A percentile compares a stretch with the other conserved stretches of the same genome.
Evolutionary conservation across 371 early-diverging fungal species (phyloP).

Genomic region (Syncephalis fuscata): DNA sequence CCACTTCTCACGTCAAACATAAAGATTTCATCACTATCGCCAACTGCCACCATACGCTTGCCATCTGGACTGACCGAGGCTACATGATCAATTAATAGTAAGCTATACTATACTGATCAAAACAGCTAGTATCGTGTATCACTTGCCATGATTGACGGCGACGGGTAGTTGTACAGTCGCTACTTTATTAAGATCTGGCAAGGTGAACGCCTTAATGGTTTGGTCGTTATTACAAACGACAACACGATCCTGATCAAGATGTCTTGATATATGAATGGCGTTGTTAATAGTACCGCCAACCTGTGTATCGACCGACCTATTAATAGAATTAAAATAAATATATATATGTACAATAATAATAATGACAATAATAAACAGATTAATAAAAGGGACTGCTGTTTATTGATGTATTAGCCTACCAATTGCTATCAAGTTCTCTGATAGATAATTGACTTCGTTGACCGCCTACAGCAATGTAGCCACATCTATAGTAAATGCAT

Average conservation of each 20-base stretch:
- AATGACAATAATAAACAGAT: background rate
- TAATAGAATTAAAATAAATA: background rate
- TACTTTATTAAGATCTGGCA: slow-evolving; percentile 49
- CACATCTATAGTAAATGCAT: slow-evolving; percentile 19
- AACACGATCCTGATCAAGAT: slow-evolving; percentile 41
- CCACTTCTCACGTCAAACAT: slow-evolving; percentile 47
- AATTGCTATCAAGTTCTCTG: slow-evolving; percentile 46
- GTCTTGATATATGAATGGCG: slow-evolving; percentile 57
- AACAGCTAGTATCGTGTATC: background rate
- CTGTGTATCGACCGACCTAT: slow-evolving; percentile 46
- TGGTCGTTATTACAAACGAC: slow-evolving; percentile 89
- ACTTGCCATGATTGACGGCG: slow-evolving; percentile 62
- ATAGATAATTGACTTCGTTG: slow-evolving; percentile 74
- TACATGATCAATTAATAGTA: slow-evolving; percentile 10
- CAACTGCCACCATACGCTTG: slow-evolving; percentile 63
- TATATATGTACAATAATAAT: too few species aligned
- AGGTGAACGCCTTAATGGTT: slow-evolving; percentile 69
- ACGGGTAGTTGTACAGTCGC: slow-evolving; percentile 58
- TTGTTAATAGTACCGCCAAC: slow-evolving; percentile 87
- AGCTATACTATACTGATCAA: background rate
- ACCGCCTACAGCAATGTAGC: slow-evolving; percentile 82
- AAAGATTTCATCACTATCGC: slow-evolving; percentile 71
- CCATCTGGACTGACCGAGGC: slow-evolving; percentile 75
- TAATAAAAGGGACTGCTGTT: too few species aligned
- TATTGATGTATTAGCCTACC: slow-evolving; percentile 19